Evolutionary conservation across 1,139 yeast genomes (phyloP).

Genomic region (Geotrichum carabidarum): DNA sequence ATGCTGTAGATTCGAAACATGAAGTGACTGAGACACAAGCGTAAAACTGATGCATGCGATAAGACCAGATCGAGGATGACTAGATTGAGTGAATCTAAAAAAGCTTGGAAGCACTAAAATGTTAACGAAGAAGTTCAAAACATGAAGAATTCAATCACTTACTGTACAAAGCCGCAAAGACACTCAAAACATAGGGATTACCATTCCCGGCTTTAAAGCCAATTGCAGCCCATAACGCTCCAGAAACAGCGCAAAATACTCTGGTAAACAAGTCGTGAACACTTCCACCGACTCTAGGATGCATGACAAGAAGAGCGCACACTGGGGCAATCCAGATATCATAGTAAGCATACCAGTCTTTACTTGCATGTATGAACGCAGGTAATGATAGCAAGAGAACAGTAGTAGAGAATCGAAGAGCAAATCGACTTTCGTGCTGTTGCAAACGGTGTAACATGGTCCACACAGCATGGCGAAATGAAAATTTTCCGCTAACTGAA

Average conservation of each 20-base stretch:
- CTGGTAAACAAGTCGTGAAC: constrained; percentile 39
- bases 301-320: constrained; percentile 39
- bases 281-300: constrained; percentile 45
- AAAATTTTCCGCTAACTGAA: background rate
- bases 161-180: constrained; percentile 39
- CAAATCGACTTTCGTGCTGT: constrained; percentile 43
- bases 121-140: background rate
- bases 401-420: constrained; percentile 40
- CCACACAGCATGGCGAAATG: constrained; percentile 39
- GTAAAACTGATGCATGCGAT: constrained; percentile 43
- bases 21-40: constrained; percentile 37
- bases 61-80: constrained; percentile 43
- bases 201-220: constrained; percentile 41
- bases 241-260: constrained; percentile 38
- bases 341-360: constrained; percentile 42
- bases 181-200: constrained; percentile 41
- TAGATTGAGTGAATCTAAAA: constrained; percentile 34
- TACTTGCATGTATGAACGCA: constrained; percentile 40
- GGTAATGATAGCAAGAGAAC: constrained; percentile 42
- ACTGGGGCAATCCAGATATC: constrained; percentile 45
- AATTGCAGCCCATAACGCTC: constrained; percentile 47
- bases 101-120: constrained; percentile 32
- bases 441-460: constrained; percentile 34
- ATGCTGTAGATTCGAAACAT: constrained; percentile 18
- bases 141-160: background rate